Evolutionary conservation across 306 rosid genomes (phyloP), one percentile per base, ranked within the genome.

Genomic region (Prunus mume): DNA sequence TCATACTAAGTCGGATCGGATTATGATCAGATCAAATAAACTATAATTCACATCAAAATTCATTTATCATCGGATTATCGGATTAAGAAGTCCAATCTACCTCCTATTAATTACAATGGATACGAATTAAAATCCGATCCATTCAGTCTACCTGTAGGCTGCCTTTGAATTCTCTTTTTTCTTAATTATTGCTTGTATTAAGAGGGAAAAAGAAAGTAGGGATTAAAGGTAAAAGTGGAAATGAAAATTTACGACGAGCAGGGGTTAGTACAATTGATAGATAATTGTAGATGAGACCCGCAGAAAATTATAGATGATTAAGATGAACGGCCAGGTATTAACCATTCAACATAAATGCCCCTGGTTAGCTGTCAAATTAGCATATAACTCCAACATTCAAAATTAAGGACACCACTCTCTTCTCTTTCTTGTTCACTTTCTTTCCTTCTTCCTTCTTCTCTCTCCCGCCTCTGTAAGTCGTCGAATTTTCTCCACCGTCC

Each of bases 291-390:
- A 55, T 55, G 24, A 55, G 27, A 55, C 27, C 61, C 27, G 1
- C 61, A n/a, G 3, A 9, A 18, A 55, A 22, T 57, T 7, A 22
- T 4, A 2, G 13, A 14, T 0, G 50, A 55, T 70, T 47, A 72
- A 80, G 25, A 85, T 86, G 87, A 68, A 82, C 78, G 83, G 71
- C 63, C 61, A 76, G 60, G 65, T 68, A 74, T 69, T 28, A 54
- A 71, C 51, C 87, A 72, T 82, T 71, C 60, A 71, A 63, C 80
- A 83, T 86, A 65, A 86, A 83, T 83, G 81, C 49, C 46, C 49
- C 52, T 74, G 71, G 75, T 73, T 41, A 78, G 84, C 63, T 34
- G 86, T 77, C 89, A 58, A 61, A 71, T 45, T 79, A 78, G 57
- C 78, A 41, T 78, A 62, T 25, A 62, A 63, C 78, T 79, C 80